Evolutionary conservation across 2,329 filamentous ascomycete genomes (phyloP).

Genomic region (Aspergillus luchuensis): DNA sequence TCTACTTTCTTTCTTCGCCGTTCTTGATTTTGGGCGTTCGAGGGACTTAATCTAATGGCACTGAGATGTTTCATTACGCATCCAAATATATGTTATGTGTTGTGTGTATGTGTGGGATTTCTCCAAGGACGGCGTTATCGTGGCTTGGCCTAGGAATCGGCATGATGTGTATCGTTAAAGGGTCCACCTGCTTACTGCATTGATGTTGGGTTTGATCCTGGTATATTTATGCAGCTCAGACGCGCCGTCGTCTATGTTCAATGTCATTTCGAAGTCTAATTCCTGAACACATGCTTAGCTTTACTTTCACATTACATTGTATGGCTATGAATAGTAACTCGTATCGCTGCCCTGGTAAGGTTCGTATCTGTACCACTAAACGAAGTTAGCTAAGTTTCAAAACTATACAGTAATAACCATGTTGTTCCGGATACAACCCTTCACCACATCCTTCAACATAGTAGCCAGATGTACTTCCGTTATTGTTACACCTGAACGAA

Average conservation of each 20-base stretch:
- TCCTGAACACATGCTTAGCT: not conserved
- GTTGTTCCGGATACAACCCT: too few species aligned
- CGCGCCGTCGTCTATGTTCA: not conserved
- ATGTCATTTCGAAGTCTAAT: not conserved
- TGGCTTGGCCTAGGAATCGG: not conserved
- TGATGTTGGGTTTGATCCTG: not conserved
- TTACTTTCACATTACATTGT: too few species aligned
- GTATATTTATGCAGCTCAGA: not conserved
- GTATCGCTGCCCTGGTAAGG: too few species aligned
- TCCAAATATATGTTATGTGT: slow-evolving; percentile 8
- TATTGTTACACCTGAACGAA: not conserved
- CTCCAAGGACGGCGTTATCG: not conserved
- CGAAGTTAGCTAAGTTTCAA: too few species aligned
- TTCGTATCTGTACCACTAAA: too few species aligned
- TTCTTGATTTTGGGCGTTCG: slow-evolving; percentile 14
- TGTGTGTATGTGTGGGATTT: slow-evolving; percentile 1
- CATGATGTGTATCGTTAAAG: not conserved
- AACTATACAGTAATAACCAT: too few species aligned
- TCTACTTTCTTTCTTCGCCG: slow-evolving; percentile 8
- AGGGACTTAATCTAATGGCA: slow-evolving; percentile 17
- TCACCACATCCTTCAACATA: not conserved
- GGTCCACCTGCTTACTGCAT: not conserved
- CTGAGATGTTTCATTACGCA: slow-evolving; percentile 8
- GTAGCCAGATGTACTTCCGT: not conserved
- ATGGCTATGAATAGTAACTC: too few species aligned